Base-by-base conservation (phyloP, 2,329 filamentous ascomycete genomes). In the Hypoxylon sp. region DNA sequence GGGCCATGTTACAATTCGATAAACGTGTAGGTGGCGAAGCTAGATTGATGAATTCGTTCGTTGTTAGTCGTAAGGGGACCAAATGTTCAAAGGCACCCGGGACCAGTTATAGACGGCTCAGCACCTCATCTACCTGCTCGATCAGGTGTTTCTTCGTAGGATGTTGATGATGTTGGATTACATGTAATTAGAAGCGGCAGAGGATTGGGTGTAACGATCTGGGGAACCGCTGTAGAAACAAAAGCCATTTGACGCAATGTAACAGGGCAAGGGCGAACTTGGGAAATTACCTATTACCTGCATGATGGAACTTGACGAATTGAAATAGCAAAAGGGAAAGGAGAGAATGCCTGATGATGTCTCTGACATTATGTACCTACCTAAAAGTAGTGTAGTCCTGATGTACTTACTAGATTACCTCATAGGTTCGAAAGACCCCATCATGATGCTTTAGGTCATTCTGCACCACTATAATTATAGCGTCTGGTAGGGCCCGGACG, bases 91-190 rank as follows among this genome's bases (percentile, higher is more conserved):
- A 16, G 33, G 38, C 24, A 16, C 5, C 5, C 12, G 28, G 16
- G 20, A 18, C 49, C 38, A 63, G 63, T 66, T 36, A 33, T 36
- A 49, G 16, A 33, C 38, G 49, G 44, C 36, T 42, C 22, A 44
- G 38, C 45, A 46, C 18, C 22, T 36, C 33, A 24, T 28, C 14
- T 48, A 51, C 33, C 40, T 49, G 48, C 48, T 1, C 53, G 38
- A 55, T 32, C 16, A 4, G 42, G 24, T 7, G 33, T 11, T 52
- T 48, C 30, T 55, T 52, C 53, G 60, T 57, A 63, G 46, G 64
- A 59, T 24, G 44, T 66, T 59, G 33, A 63, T 60, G 50, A 50
- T 50, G 38, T 57, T 45, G 55, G 40, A 51, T 49, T 30, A 53
- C 33, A 36, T n/a, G n/a, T n/a, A n/a, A n/a, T 45, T 46, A 14